A percentile compares a stretch with the other conserved stretches of the same genome.
Evolutionary conservation across 768 basidiomycete species (phyloP).

Genomic region (Pulveroboletus sp.): DNA sequence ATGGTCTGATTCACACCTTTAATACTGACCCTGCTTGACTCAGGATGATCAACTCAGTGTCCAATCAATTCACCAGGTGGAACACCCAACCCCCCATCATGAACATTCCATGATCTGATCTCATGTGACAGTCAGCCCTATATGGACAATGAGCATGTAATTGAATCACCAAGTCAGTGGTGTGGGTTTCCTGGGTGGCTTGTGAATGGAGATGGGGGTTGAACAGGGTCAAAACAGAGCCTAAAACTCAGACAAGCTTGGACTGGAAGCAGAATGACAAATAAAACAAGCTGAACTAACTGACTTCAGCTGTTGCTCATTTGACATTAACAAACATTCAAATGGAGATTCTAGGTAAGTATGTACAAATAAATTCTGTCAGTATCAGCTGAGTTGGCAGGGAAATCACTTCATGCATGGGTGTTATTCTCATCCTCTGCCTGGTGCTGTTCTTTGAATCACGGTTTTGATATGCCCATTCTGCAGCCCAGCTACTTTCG

Average conservation of each 20-base stretch:
- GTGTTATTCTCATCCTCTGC: too few species aligned
- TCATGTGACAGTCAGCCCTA: too few species aligned
- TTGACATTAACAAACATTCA: too few species aligned
- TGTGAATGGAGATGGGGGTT: conserved; percentile 7
- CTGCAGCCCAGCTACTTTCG: too few species aligned
- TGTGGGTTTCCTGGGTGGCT: conserved; percentile 15
- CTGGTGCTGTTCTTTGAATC: too few species aligned
- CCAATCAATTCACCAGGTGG: conserved; percentile 5
- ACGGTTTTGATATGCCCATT: too few species aligned
- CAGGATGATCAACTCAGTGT: not conserved
- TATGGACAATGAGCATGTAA: too few species aligned
- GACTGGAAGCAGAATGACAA: conserved; percentile 2
- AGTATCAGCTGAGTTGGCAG: too few species aligned
- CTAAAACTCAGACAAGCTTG: conserved; percentile 12
- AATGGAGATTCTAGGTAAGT: too few species aligned
- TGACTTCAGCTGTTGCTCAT: too few species aligned
- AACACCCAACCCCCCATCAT: not conserved
- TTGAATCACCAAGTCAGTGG: conserved; percentile 18
- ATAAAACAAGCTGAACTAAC: not conserved
- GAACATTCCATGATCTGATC: not conserved
- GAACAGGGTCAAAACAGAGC: conserved; percentile 17
- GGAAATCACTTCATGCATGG: too few species aligned
- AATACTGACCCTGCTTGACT: conserved; percentile 7
- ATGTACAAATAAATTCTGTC: too few species aligned
- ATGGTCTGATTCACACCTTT: not conserved